Evolutionary conservation across 1,139 yeast species (phyloP).

Genomic region (Candida tropicalis): DNA sequence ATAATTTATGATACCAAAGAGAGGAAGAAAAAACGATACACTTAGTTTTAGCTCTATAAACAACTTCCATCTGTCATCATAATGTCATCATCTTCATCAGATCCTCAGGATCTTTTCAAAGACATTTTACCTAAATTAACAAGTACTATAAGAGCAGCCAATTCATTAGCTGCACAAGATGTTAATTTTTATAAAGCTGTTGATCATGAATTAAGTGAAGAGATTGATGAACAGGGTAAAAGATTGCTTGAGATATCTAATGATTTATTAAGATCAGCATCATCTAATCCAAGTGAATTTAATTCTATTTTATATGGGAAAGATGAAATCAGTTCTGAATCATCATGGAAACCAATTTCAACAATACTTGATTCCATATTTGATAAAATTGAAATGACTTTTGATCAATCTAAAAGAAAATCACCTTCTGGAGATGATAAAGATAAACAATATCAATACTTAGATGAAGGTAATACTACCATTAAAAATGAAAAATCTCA

Average conservation of each 20-base stretch:
- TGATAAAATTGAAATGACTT: conserved; percentile 69
- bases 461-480: conserved; percentile 17
- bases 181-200: conserved; percentile 71
- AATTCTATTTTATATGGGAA: conserved; percentile 35
- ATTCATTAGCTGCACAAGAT: conserved; percentile 79
- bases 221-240: conserved; percentile 46
- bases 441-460: conserved; percentile 13
- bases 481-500: conserved; percentile 26
- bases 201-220: conserved; percentile 51
- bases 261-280: conserved; percentile 39
- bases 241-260: conserved; percentile 57
- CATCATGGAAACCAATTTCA: conserved; percentile 64
- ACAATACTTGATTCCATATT: conserved; percentile 68
- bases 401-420: conserved; percentile 41
- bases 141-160: conserved; percentile 66
- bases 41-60: no score
- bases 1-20: no score
- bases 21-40: conserved; percentile 2
- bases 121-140: conserved; percentile 46
- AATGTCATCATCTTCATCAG: conserved; percentile 10
- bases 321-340: conserved; percentile 32
- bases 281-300: conserved; percentile 27
- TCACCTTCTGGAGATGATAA: conserved; percentile 4
- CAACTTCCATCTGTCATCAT: not conserved
- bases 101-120: conserved; percentile 20